Conservation (phyloP, 352 stramenopile species). For the Phytophthora rubi region DNA sequence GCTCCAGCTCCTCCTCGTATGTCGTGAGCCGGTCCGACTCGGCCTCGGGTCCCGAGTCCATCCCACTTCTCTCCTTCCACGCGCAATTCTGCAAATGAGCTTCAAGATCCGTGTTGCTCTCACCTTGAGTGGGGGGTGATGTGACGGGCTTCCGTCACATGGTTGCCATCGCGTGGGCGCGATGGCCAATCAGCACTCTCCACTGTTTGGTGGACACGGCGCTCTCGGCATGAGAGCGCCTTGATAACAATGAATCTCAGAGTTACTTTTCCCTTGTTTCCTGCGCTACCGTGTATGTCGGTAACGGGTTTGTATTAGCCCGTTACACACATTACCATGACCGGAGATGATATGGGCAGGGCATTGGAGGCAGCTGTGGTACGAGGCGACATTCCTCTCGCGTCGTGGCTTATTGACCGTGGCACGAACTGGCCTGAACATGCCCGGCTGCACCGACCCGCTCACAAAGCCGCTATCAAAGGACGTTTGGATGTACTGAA, state of each 20-base stretch:
- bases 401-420: neutral
- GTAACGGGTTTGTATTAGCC: neutral
- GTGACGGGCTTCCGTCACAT: no score
- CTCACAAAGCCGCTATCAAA: neutral
- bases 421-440: neutral
- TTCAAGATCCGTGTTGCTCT: no score
- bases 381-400: neutral
- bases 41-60: no score
- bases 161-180: no score
- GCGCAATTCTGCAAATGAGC: no score
- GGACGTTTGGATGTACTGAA: neutral
- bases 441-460: neutral
- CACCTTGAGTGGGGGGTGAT: no score
- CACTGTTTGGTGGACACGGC: no score
- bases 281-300: neutral
- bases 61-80: no score
- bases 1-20: no score
- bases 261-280: neutral
- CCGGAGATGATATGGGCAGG: neutral
- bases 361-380: neutral
- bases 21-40: no score
- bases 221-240: neutral
- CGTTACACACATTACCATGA: neutral
- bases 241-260: neutral
- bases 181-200: neutral